Evolutionary conservation across 371 early-diverging fungal species (phyloP).

Genomic region (Cokeromyces recurvatus): DNA sequence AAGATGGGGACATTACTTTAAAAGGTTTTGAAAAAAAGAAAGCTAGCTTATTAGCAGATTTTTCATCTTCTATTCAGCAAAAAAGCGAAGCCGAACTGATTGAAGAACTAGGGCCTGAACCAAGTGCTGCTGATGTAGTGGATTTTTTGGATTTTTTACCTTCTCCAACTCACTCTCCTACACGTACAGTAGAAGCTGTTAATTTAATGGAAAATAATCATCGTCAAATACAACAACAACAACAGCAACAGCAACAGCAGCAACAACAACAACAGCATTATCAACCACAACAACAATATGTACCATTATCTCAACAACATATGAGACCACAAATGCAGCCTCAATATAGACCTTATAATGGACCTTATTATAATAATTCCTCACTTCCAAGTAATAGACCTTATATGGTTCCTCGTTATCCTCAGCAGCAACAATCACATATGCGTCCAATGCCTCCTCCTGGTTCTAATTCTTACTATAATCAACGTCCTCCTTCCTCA

Average conservation of each 20-base stretch:
- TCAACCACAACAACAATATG: constrained; percentile 3
- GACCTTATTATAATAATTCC: constrained; percentile 13
- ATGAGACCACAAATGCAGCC: not conserved
- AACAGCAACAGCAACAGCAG: constrained; percentile 6
- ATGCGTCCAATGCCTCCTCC: constrained; percentile 2
- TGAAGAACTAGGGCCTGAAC: constrained; percentile 37
- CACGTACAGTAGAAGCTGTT: constrained; percentile 10
- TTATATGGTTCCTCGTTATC: constrained; percentile 10
- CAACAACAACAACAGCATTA: constrained; percentile 5
- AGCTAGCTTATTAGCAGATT: constrained; percentile 28
- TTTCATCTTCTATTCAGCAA: constrained; percentile 4
- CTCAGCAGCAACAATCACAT: constrained; percentile 5
- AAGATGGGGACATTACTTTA: constrained; percentile 66
- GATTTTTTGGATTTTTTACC: constrained; percentile 48
- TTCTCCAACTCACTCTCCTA: constrained; percentile 44
- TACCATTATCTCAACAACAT: not conserved
- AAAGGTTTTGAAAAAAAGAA: constrained; percentile 68
- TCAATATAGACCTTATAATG: constrained; percentile 10
- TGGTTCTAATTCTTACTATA: constrained; percentile 10
- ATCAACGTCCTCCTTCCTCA: constrained; percentile 8
- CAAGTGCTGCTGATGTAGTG: constrained; percentile 50
- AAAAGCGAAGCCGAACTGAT: constrained; percentile 10
- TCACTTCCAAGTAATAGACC: too few species aligned
- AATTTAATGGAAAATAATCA: constrained; percentile 30
- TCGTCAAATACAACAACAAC: constrained; percentile 10